Evolutionary conservation across 768 basidiomycete genomes (phyloP), one percentile per base, ranked within the genome.

Genomic region (Pilatotrama ljubarskyi): DNA sequence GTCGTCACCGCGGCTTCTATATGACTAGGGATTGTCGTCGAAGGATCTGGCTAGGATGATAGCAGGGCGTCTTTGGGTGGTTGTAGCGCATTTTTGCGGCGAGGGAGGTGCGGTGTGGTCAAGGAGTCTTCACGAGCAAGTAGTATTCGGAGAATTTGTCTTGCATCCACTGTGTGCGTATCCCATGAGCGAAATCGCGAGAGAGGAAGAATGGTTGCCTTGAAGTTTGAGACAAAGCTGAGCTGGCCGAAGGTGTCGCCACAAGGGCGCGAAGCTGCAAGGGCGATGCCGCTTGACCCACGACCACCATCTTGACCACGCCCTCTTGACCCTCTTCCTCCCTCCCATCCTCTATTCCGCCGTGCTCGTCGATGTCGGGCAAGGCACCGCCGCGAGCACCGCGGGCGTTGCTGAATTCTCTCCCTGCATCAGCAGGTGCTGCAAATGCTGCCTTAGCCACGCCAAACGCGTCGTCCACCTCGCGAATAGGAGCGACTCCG

Each of bases 321-420:
- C 29, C 52, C 44, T 26, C 49, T 40, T 42, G 14, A 24, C 55
- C 55, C 17, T 43, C 32, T 44, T 42, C 58, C 55, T 53, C 55
- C 25, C 18, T 38, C 51, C 54, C 52, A 15, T 13, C 49, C 26
- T 29, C 52, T 29, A 58, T 49, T 48, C 32, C 63, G 57, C 42
- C 64, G 58, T 47, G 62, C 55, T 62, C 58, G 69, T 50, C 62
- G 60, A 89, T 91, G 89, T 89, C 88, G 74, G 87, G 88, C 70
- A 90, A 87, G 77, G 85, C 83, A 51, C 89, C 89, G 66, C 89
- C 89, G 64, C 82, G 79, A 65, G 89, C 88, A 56, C 89, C 89
- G 46, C 77, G 89, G 61, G 89, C 89, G 44, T 77, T 91, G 60
- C 68, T 84, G 62, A 82, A 82, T 59, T 74, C 79, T 38, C 65